A percentile compares a stretch with the other conserved stretches of the same genome.
phyloP scores from a whole-genome alignment of 176 grass and related monocot genomes.

The Phoenix dactylifera region DNA sequence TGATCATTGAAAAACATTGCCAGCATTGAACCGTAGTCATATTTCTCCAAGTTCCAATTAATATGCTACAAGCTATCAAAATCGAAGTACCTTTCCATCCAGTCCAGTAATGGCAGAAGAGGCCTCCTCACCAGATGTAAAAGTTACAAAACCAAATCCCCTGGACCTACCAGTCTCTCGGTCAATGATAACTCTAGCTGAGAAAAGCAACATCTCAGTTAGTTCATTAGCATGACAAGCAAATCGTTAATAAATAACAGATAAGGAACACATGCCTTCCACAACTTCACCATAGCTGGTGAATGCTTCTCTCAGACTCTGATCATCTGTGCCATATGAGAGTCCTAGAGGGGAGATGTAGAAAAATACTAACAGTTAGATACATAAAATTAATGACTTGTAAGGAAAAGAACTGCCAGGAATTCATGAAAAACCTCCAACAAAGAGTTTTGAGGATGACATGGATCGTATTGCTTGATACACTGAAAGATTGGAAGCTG shows the following conservation, averaged over 20 bases:
- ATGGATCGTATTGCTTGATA: conserved; percentile 85
- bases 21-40: no score
- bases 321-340: conserved; percentile 59
- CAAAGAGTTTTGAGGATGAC: conserved; percentile 87
- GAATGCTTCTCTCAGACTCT: conserved; percentile 47
- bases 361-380: background rate
- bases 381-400: conserved; percentile 4
- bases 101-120: conserved; percentile 65
- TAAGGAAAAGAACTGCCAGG: background rate
- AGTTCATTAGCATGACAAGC: background rate
- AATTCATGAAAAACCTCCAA: conserved; percentile 41
- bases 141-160: conserved; percentile 95
- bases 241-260: background rate
- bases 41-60: background rate
- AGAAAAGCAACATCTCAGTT: conserved; percentile 9
- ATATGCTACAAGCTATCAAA: conserved; percentile 1
- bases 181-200: conserved; percentile 81
- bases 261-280: conserved; percentile 35
- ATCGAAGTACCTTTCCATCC: conserved; percentile 59
- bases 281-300: conserved; percentile 61
- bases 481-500: conserved; percentile 37
- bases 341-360: conserved; percentile 33
- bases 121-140: conserved; percentile 62
- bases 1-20: no score
- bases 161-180: conserved; percentile 80